Evolutionary conservation across 176 grass and related monocot species (phyloP).

Genomic region (Oryza punctata): DNA sequence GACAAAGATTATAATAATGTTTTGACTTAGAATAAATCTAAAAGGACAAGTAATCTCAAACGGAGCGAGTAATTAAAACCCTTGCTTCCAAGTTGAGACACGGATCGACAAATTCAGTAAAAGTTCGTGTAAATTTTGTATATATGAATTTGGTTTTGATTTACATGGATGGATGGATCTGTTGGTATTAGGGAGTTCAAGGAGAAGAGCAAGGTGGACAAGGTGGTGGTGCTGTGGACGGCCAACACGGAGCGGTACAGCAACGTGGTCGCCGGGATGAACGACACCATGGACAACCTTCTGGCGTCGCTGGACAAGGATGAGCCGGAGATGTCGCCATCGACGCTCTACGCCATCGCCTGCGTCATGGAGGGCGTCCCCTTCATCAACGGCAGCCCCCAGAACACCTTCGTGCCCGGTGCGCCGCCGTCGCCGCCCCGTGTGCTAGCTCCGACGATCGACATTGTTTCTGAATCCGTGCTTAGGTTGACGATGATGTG

Average conservation of each 20-base stretch:
- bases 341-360: constrained; percentile 62
- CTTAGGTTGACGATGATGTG: neutral
- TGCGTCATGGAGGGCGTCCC: constrained; percentile 67
- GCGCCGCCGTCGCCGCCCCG: neutral
- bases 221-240: constrained; percentile 75
- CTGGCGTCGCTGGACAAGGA: constrained; percentile 59
- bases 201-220: constrained; percentile 66
- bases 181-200: constrained; percentile 57
- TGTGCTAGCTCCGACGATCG: neutral
- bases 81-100: too few relatives aligned
- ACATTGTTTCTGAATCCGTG: neutral
- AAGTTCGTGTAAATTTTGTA: neutral
- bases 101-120: neutral
- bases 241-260: constrained; percentile 79
- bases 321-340: constrained; percentile 71
- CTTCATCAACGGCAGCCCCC: constrained; percentile 75
- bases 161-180: neutral
- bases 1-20: too few relatives aligned
- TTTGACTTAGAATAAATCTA: too few relatives aligned
- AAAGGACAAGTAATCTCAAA: too few relatives aligned
- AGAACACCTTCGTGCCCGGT: constrained; percentile 84
- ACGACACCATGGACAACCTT: constrained; percentile 68
- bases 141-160: neutral
- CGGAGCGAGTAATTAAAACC: too few relatives aligned
- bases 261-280: constrained; percentile 55